phyloP scores from a whole-genome alignment of 2,329 filamentous ascomycete genomes.

The Tetracladium maxilliforme region DNA sequence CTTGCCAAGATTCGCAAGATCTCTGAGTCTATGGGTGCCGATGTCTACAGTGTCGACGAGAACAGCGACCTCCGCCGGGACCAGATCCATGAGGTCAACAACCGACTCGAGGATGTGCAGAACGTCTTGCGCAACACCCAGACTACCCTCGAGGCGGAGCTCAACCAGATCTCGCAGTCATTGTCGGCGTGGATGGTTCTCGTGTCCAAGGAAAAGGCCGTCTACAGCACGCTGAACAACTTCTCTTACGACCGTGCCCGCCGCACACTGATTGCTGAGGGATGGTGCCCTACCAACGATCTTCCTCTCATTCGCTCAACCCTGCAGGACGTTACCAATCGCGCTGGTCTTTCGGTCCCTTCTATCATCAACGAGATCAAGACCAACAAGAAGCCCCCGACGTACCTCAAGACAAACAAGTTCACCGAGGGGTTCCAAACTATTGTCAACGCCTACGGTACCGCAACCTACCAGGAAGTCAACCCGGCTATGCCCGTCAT shows the following conservation, averaged over 20 bases:
- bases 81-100: constrained; percentile 96
- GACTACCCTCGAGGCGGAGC: constrained; percentile 80
- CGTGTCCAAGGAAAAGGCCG: constrained; percentile 94
- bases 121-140: constrained; percentile 94
- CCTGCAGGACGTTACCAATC: constrained; percentile 90
- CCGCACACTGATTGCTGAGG: constrained; percentile 93
- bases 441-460: constrained; percentile 97
- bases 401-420: constrained; percentile 95
- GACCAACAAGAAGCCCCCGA: constrained; percentile 94
- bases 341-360: constrained; percentile 88
- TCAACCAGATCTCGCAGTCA: constrained; percentile 84
- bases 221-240: constrained; percentile 87
- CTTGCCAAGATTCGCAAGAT: constrained; percentile 98
- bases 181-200: constrained; percentile 96
- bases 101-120: constrained; percentile 74
- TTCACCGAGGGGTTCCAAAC: constrained; percentile 98
- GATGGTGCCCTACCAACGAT: constrained; percentile 90
- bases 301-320: constrained; percentile 82
- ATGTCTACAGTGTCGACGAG: constrained; percentile 94
- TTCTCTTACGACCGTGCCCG: constrained; percentile 94
- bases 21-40: constrained; percentile 89
- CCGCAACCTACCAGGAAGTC: constrained; percentile 91
- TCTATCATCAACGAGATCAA: constrained; percentile 97
- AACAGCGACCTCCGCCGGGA: constrained; percentile 90
- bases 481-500: constrained; percentile 93